phyloP scores from a whole-genome alignment of 2,329 filamentous ascomycete genomes.

The Eurotiales sp. region DNA sequence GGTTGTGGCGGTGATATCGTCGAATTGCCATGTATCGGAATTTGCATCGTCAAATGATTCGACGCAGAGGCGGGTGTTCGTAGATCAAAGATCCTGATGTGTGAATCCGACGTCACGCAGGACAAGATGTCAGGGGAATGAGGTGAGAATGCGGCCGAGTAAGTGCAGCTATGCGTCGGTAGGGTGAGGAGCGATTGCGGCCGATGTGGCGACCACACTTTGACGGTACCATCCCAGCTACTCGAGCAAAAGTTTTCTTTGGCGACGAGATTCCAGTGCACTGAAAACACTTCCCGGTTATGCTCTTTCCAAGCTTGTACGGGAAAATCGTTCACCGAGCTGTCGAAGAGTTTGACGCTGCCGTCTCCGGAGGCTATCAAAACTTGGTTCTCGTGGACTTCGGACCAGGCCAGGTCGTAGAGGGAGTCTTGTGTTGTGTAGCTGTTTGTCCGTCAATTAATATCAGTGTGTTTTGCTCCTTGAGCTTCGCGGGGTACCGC shows the following conservation, averaged over 20 bases:
- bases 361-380: constrained; percentile 88
- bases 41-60: constrained; percentile 78
- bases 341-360: constrained; percentile 90
- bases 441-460: constrained; percentile 41
- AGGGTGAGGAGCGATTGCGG: constrained; percentile 74
- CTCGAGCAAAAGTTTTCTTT: constrained; percentile 89
- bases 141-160: constrained; percentile 86
- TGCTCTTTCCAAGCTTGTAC: constrained; percentile 92
- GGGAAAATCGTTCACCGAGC: constrained; percentile 75
- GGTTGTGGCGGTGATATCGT: constrained; percentile 47
- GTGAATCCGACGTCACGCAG: constrained; percentile 82
- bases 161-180: constrained; percentile 89
- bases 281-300: constrained; percentile 85
- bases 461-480: not conserved
- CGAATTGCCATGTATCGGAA: constrained; percentile 76
- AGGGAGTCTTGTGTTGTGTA: constrained; percentile 97
- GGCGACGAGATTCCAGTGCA: constrained; percentile 84
- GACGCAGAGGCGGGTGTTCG: constrained; percentile 79
- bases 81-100: constrained; percentile 87
- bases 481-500: constrained; percentile 5
- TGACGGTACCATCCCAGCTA: constrained; percentile 95
- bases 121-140: constrained; percentile 82
- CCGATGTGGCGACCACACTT: constrained; percentile 86
- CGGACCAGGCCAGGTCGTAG: constrained; percentile 93
- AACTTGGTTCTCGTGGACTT: constrained; percentile 93